These are phyloP conservation scores for Linnemannia zychae DNA, from an alignment of 192 early-diverging fungal species.

Conservation along the genomic window DNA sequence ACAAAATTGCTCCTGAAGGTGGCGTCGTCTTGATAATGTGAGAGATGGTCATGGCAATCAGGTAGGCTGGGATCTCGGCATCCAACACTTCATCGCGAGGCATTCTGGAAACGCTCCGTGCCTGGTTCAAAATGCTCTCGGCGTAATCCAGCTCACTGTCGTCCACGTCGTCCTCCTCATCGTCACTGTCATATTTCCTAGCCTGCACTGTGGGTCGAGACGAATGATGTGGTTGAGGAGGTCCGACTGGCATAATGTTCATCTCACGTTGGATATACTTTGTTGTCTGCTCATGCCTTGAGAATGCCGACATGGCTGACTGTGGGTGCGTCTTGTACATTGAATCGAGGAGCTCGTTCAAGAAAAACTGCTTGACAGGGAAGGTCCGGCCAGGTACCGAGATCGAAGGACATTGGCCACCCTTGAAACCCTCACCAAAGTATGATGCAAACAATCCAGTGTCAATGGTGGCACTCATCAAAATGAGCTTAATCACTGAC, in stretches of 20 bases:
- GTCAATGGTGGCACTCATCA: constrained; percentile 70
- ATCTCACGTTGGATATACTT: constrained; percentile 62
- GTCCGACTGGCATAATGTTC: constrained; percentile 37
- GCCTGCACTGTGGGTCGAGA: neutral
- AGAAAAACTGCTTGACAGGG: constrained; percentile 66
- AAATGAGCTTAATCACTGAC: constrained; percentile 60
- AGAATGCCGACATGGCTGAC: constrained; percentile 27
- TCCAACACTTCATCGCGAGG: constrained; percentile 53
- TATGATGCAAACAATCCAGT: constrained; percentile 63
- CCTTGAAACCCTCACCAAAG: constrained; percentile 59
- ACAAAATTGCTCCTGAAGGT: constrained; percentile 74
- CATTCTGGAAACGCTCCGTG: constrained; percentile 49
- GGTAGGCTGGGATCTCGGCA: constrained; percentile 55
- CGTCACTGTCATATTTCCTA: constrained; percentile 45
- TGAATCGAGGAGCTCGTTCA: constrained; percentile 68
- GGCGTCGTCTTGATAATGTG: constrained; percentile 57
- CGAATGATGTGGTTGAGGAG: constrained; percentile 26
- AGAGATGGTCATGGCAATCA: constrained; percentile 59
- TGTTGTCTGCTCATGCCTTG: constrained; percentile 45
- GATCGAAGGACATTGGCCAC: constrained; percentile 68
- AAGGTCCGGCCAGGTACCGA: constrained; percentile 72
- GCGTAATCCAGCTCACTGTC: constrained; percentile 53
- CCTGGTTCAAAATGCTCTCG: constrained; percentile 58
- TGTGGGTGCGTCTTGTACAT: constrained; percentile 42
- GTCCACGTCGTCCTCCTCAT: constrained; percentile 57